phyloP scores from a whole-genome alignment of 345 rosid species.

The Corchorus olitorius region DNA sequence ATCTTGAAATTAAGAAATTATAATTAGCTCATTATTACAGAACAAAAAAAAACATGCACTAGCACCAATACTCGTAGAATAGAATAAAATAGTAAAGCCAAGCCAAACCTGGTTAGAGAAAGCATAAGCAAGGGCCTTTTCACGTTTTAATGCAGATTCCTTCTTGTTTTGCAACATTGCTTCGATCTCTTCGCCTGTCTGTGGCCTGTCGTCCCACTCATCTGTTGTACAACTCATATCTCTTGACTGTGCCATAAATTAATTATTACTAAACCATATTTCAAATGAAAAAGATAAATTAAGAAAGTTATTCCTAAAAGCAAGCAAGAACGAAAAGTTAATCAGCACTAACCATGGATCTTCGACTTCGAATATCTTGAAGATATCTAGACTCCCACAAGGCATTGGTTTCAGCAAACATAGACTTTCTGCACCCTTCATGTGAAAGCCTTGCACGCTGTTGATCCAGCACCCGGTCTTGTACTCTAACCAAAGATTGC shows the following conservation, averaged over 20 bases:
- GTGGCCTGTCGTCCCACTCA: slow-evolving; percentile 57
- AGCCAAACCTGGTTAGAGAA: slow-evolving; percentile 67
- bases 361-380: slow-evolving; percentile 61
- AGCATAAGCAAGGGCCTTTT: slow-evolving; percentile 65
- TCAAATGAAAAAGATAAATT: background rate
- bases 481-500: slow-evolving; percentile 80
- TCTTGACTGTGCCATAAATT: slow-evolving; percentile 53
- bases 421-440: slow-evolving; percentile 50
- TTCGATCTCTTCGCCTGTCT: slow-evolving; percentile 46
- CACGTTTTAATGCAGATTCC: slow-evolving; percentile 61
- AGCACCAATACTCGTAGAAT: background rate
- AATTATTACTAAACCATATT: background rate
- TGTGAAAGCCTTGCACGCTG: slow-evolving; percentile 48
- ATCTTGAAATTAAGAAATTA: slow-evolving; percentile 37
- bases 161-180: slow-evolving; percentile 46
- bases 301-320: background rate
- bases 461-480: slow-evolving; percentile 65
- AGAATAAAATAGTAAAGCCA: background rate
- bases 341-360: slow-evolving; percentile 43
- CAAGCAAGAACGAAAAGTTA: background rate
- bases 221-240: slow-evolving; percentile 59
- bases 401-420: slow-evolving; percentile 49
- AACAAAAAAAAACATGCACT: background rate
- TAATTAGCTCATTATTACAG: background rate
- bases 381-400: slow-evolving; percentile 61